A percentile compares a stretch with the other conserved stretches of the same genome.
These are phyloP conservation scores for Gastrolobium villosum DNA, from an alignment of 306 rosid species.

Conservation along the genomic window DNA sequence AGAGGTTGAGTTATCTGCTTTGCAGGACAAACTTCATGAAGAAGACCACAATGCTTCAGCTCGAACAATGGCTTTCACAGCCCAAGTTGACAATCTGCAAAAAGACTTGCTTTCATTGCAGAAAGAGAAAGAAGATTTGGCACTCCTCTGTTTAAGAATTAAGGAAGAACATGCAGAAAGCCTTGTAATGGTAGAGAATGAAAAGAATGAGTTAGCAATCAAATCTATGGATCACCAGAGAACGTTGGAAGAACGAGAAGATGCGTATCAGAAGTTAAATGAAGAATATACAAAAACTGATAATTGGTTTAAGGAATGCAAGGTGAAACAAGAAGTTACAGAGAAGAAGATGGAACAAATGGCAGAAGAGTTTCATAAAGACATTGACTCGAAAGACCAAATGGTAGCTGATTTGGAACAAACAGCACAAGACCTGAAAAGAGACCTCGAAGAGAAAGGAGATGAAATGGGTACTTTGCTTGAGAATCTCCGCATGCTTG, in stretches of 20 bases:
- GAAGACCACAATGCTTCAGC: constrained; percentile 65
- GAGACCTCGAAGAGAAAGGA: constrained; percentile 80
- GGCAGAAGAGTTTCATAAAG: constrained; percentile 56
- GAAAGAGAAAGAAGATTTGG: constrained; percentile 67
- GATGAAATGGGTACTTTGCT: constrained; percentile 67
- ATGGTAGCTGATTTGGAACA: constrained; percentile 43
- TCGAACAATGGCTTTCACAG: constrained; percentile 55
- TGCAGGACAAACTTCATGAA: constrained; percentile 56
- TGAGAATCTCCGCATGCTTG: constrained; percentile 70
- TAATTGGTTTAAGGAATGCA: constrained; percentile 62
- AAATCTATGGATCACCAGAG: constrained; percentile 55
- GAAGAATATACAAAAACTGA: constrained; percentile 66
- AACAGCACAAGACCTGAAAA: constrained; percentile 60
- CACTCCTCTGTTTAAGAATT: constrained; percentile 54
- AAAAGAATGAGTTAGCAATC: constrained; percentile 64
- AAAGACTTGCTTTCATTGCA: constrained; percentile 65
- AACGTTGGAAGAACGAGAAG: constrained; percentile 65
- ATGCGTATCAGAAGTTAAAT: constrained; percentile 61
- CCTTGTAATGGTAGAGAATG: constrained; percentile 58
- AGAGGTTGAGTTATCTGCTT: constrained; percentile 62
- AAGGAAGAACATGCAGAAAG: constrained; percentile 64
- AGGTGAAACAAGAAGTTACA: constrained; percentile 61
- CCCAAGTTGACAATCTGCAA: constrained; percentile 65
- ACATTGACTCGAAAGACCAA: constrained; percentile 65
- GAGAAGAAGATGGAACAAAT: constrained; percentile 69